A percentile compares a stretch with the other conserved stretches of the same genome.
Evolutionary conservation across 2,329 filamentous ascomycete genomes (phyloP).

Genomic region (Whalleya microplaca): DNA sequence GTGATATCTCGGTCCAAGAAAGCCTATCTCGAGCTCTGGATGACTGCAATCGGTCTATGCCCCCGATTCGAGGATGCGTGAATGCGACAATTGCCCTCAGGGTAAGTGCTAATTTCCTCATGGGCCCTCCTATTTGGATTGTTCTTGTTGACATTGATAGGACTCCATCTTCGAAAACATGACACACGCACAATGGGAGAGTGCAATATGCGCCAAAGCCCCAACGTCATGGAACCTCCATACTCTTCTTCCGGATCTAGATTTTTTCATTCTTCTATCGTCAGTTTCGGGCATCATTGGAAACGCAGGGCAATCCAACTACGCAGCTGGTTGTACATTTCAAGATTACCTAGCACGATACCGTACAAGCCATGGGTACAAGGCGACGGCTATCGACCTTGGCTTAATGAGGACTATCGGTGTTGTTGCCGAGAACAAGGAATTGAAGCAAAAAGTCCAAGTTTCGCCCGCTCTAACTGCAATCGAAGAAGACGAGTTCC

Average conservation of each 20-base stretch:
- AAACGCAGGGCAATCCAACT: slow-evolving; percentile 61
- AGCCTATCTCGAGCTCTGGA: too few relatives aligned
- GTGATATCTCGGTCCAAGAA: too few relatives aligned
- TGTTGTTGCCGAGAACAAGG: slow-evolving; percentile 13
- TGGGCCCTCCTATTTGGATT: not conserved
- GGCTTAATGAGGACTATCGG: slow-evolving; percentile 15
- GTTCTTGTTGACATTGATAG: slow-evolving; percentile 1
- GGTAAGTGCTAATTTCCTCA: not conserved
- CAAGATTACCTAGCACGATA: slow-evolving; percentile 40
- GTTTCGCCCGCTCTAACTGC: not conserved
- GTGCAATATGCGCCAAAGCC: slow-evolving; percentile 15
- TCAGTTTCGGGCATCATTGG: slow-evolving; percentile 60
- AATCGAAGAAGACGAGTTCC: slow-evolving; percentile 1
- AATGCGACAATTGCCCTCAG: slow-evolving; percentile 14
- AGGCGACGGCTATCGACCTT: slow-evolving; percentile 14
- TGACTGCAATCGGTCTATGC: too few relatives aligned
- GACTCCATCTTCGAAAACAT: slow-evolving; percentile 22
- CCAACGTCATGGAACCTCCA: slow-evolving; percentile 22
- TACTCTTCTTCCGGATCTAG: slow-evolving; percentile 6
- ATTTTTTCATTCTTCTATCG: slow-evolving; percentile 47
- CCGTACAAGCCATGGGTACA: not conserved
- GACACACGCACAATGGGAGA: slow-evolving; percentile 17
- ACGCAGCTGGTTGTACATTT: slow-evolving; percentile 58
- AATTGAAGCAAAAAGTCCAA: not conserved
- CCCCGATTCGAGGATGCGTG: slow-evolving; percentile 20